Base-by-base conservation (phyloP, 306 rosid species). In the Prunus mongolica region DNA sequence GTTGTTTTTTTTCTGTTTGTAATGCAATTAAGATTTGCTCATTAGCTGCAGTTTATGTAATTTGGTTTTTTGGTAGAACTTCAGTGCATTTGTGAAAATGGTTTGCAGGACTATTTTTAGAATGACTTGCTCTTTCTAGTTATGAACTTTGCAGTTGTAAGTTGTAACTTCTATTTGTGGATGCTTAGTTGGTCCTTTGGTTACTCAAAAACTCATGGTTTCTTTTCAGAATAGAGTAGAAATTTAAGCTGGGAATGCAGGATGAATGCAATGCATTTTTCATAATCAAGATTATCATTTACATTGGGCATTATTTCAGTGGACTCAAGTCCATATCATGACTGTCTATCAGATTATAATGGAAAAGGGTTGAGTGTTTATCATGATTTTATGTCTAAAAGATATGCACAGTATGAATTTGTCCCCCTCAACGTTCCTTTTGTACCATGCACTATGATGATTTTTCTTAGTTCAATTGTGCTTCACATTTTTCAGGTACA, bases 401-500 rank as follows among this genome's bases (percentile, higher is more conserved):
- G 64, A 51, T 70, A 28, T 19, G 56, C 30, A 47, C 25, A 16
- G 54, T 51, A 62, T 30, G 49, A 47, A 32, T 19, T 52, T 52
- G 8, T 19, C 8, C 20, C 20, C 4, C 14, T 47, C 11, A 22
- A 24, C 11, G 46, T 7, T 22, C 55, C 7, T 34, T 15, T 49
- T 27, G 25, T 27, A 50, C 45, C 55, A 45, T 2, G 13, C 32
- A 45, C 28, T 46, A 5, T 20, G 57, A 14, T 67, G 56, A 13
- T 4, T 38, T 56, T 14, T 13, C 0, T 20, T 45, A n/a, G 19
- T 9, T 58, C 49, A 6, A 32, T 27, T 72, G 30, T 64, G 70
- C 28, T 27, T 77, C 71, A 54, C 80, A 16, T 41, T 24, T 57
- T 58, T 62, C 55, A 95, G 99, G 97, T 85, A 25, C 85, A 86